A percentile compares a stretch with the other conserved stretches of the same genome.
These are phyloP conservation scores for Gentiana dahurica DNA, from an alignment of 257 asterid genomes.

Conservation along the genomic window DNA sequence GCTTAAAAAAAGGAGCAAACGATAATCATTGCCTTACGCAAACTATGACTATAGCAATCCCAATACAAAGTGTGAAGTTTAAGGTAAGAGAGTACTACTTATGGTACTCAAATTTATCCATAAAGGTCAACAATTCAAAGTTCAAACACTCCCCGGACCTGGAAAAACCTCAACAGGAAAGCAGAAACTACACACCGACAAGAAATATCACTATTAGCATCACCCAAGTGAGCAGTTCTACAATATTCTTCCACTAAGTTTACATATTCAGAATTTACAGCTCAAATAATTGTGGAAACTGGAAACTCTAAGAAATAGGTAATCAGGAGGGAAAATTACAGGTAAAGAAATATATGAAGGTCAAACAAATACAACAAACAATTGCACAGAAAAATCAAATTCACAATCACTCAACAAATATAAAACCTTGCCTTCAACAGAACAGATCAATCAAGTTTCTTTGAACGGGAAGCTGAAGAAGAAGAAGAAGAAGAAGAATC, in stretches of 20 bases:
- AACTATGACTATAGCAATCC: too few relatives aligned
- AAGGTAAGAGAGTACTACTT: too few relatives aligned
- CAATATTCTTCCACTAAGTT: neutral
- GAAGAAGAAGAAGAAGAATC: conserved; percentile 22
- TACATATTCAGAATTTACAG: neutral
- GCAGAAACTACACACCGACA: neutral
- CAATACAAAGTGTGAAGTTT: too few relatives aligned
- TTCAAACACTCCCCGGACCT: neutral
- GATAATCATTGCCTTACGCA: too few relatives aligned
- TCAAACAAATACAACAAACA: neutral
- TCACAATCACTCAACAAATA: neutral
- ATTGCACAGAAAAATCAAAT: too few relatives aligned
- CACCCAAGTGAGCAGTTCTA: neutral
- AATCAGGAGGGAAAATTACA: conserved; percentile 1
- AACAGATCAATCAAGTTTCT: conserved; percentile 31
- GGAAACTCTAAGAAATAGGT: neutral
- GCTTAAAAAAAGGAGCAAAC: too few relatives aligned
- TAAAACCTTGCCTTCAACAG: neutral
- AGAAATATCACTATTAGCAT: neutral
- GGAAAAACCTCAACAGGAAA: neutral
- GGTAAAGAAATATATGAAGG: neutral
- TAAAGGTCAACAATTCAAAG: neutral
- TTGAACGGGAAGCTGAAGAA: neutral
- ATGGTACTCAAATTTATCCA: neutral
- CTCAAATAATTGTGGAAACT: neutral